Evolutionary conservation across 306 rosid genomes (phyloP).

Genomic region (Chamaecrista fasciculata): DNA sequence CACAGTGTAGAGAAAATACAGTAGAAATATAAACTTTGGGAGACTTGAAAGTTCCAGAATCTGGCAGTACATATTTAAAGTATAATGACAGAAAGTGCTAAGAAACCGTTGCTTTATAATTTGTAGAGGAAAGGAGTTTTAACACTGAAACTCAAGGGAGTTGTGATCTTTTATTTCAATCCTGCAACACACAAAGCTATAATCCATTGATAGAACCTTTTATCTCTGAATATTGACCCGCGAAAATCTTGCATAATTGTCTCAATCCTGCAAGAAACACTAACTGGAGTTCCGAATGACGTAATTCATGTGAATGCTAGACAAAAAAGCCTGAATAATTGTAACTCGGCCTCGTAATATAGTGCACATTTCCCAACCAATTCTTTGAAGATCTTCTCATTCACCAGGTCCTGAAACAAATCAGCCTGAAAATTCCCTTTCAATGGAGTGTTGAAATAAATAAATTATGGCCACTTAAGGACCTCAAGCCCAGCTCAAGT

Average conservation of each 20-base stretch:
- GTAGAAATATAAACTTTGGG: not conserved
- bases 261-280: not conserved
- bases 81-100: not conserved
- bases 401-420: no score
- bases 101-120: not conserved
- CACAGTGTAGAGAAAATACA: not conserved
- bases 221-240: not conserved
- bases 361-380: no score
- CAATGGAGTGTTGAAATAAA: no score
- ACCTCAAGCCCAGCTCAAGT: no score
- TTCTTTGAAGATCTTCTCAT: no score
- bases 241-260: not conserved
- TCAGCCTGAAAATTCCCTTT: no score
- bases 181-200: not conserved
- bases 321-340: not conserved
- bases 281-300: not conserved
- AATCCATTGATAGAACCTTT: not conserved
- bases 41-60: not conserved
- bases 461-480: no score
- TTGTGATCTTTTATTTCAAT: not conserved
- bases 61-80: not conserved
- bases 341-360: no score
- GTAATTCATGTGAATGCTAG: not conserved
- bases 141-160: not conserved
- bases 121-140: not conserved